Evolutionary conservation across 202 grass and related monocot genomes (phyloP), one percentile per base, ranked within the genome.

Genomic region (Miscanthus sacchariflorus): DNA sequence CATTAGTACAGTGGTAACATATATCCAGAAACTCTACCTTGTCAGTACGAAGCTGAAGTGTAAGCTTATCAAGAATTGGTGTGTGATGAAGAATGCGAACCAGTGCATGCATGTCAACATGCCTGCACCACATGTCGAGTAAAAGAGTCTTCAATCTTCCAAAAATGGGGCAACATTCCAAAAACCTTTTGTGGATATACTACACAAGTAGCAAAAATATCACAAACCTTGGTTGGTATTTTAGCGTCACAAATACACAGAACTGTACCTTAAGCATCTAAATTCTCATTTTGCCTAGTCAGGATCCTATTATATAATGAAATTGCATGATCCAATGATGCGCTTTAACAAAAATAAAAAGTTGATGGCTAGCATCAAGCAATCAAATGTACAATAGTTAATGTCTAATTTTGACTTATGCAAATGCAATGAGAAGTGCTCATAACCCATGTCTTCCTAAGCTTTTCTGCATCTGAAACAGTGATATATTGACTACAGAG

Each of bases 81-180:
- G 72, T 75, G 72, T 75, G 72, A 23, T 75, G 72, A 28, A 75
- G 72, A 75, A 48, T 1, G 23, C 72, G 44, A 27, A 75, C 72
- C 27, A 75, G 72, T 75, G 43, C 72, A 49, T 75, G 72, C 43
- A 75, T 24, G 44, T 75, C 72, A 49, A 49, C 4, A 49, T 44
- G 23, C 24, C 43, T 75, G 46, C 72, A 75, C 72, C 44, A 75
- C 72, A 75, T 75, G 72, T 75, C 72, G 1, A 75, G 43, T 27
- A 49, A 75, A 75, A 75, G 43, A 18, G 72, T 75, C 43, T 28
- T 49, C 24, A 75, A 49, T 49, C 72, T 75, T 15, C 72, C 72
- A 75, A 75, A 75, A 49, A 75, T 17, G 24, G 72, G 43, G 72
- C 23, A 75, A 10, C 7, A 28, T 28, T 75, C 43, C 72, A 75